Evolutionary conservation across 1,139 yeast species (phyloP), one percentile per base, ranked within the genome.

Genomic region (Yamadazyma sp.): DNA sequence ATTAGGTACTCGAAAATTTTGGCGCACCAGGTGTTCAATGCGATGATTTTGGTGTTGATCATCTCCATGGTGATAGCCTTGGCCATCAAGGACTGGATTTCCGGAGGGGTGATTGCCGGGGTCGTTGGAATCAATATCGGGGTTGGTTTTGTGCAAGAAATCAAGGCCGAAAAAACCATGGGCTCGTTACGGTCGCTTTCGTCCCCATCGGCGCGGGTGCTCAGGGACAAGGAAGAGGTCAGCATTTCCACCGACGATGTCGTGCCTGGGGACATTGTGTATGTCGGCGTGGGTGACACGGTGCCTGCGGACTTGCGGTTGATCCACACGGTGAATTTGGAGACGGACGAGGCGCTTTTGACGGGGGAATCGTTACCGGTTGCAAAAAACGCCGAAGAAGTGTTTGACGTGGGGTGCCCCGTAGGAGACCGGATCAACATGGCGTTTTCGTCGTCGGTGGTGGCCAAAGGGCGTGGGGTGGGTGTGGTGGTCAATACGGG

Each of bases 331-430:
- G 73, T 77, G 65, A 85, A 85, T 58, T 78, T 85, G 47, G 94
- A 85, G 57, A 78, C 89, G 9, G 94, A 85, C 54, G 94, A 85
- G 58, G 90, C 94, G 8, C 66, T 85, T 37, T 70, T 85, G 41
- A 85, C 92, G 2, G 95, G 99, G 42, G 95, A 86, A 59, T 83
- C 92, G 1, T 64, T 85, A 38, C 92, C 95, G 0, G 79, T 85
- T 11, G 62, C 71, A 21, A 86, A 86, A 56, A 69, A 72, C 41
- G 73, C 69, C 28, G 53, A 60, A 0, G 61, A 58, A 7, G 58
- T 70, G 12, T 80, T 75, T 51, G 56, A 60, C 2, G 28, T 29
- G 6, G 24, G 22, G 3, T 12, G 29, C 10, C 85, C 90, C 2
- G 86, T 85, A 18, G 94, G 92, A 37, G 94, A 86, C 54, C 69